Evolutionary conservation across 1,139 yeast genomes (phyloP).

Genomic region (Kodamaea alishanica): DNA sequence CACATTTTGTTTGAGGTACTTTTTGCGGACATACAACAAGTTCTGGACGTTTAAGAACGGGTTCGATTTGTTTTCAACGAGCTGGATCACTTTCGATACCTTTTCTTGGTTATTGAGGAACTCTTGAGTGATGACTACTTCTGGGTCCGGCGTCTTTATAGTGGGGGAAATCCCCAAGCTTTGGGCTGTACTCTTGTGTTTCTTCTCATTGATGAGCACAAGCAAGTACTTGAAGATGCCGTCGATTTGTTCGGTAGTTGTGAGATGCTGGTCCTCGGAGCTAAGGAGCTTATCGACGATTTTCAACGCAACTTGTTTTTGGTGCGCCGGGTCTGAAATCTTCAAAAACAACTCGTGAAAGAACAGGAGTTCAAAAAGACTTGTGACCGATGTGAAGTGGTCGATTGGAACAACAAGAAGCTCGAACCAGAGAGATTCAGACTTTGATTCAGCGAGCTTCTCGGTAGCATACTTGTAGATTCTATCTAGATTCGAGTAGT

Average conservation of each 20-base stretch:
- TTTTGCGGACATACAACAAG: slow-evolving; percentile 53
- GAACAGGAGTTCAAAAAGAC: slow-evolving; percentile 30
- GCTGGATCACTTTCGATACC: slow-evolving; percentile 66
- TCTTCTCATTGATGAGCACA: slow-evolving; percentile 35
- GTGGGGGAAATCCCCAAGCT: slow-evolving; percentile 37
- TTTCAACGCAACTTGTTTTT: slow-evolving; percentile 39
- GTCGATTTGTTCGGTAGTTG: slow-evolving; percentile 37
- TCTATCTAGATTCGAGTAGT: slow-evolving; percentile 56
- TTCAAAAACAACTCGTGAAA: slow-evolving; percentile 42
- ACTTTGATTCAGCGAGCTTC: slow-evolving; percentile 29
- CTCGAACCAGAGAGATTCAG: slow-evolving; percentile 44
- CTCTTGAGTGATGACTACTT: slow-evolving; percentile 31
- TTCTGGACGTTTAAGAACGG: slow-evolving; percentile 52
- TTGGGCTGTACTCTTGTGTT: slow-evolving; percentile 31
- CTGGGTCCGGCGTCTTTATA: slow-evolving; percentile 31
- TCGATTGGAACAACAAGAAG: slow-evolving; percentile 58
- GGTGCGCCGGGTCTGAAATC: slow-evolving; percentile 29
- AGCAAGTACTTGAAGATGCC: slow-evolving; percentile 42
- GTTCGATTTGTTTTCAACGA: slow-evolving; percentile 46
- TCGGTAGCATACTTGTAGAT: slow-evolving; percentile 58
- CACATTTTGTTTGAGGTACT: slow-evolving; percentile 52
- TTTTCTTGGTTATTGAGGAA: slow-evolving; percentile 59
- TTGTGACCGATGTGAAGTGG: slow-evolving; percentile 31
- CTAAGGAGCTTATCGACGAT: slow-evolving; percentile 37
- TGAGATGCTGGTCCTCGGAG: slow-evolving; percentile 17